Conservation (phyloP, 805 yeast species). For the Starmerella powellii region DNA sequence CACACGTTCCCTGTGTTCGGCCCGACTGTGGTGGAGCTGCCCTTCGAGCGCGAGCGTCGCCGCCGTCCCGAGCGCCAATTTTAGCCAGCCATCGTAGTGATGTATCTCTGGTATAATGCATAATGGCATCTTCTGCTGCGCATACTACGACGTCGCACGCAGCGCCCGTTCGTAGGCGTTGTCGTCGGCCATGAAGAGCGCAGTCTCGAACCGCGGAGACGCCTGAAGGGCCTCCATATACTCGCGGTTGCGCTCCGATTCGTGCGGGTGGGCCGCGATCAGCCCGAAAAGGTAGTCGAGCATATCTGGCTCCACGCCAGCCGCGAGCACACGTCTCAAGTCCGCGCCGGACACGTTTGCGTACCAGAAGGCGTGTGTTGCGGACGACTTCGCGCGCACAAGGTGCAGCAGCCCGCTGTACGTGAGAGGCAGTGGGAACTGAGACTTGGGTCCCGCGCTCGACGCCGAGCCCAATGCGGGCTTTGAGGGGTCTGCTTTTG, state of each 20-base stretch:
- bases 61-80: constrained; percentile 16
- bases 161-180: neutral
- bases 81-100: too few species aligned
- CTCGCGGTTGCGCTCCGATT: constrained; percentile 9
- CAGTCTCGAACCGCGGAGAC: constrained; percentile 19
- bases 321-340: constrained; percentile 15
- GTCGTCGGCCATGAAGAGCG: constrained; percentile 18
- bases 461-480: too few species aligned
- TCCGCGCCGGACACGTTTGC: constrained; percentile 11
- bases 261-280: constrained; percentile 11
- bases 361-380: constrained; percentile 18
- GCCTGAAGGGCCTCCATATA: constrained; percentile 14
- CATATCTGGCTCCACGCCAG: constrained; percentile 23
- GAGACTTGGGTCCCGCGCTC: too few species aligned
- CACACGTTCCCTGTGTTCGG: constrained; percentile 21
- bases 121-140: too few species aligned
- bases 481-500: too few species aligned
- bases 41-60: constrained; percentile 17
- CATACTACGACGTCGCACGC: neutral
- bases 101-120: too few species aligned
- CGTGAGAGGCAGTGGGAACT: constrained; percentile 17
- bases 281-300: constrained; percentile 19
- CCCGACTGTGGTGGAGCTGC: constrained; percentile 18
- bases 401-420: constrained; percentile 17
- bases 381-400: constrained; percentile 9